These are phyloP conservation scores for Fusarium austroafricanum DNA, from an alignment of 2,329 filamentous ascomycete species.

Conservation along the genomic window DNA sequence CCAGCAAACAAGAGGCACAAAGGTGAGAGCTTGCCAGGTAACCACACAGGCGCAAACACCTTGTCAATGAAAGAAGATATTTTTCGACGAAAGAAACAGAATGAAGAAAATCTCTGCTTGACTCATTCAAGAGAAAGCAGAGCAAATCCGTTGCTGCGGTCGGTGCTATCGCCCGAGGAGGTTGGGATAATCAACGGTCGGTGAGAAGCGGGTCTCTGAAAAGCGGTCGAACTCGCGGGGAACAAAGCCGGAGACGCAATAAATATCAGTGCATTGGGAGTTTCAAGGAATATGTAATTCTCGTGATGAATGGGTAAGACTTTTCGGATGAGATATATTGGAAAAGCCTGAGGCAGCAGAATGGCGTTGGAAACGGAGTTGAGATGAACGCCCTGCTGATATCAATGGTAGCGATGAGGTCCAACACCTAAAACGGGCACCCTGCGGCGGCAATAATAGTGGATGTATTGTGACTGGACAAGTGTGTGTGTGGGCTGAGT, in stretches of 20 bases:
- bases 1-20: conserved; percentile 29
- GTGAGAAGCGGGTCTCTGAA: conserved; percentile 45
- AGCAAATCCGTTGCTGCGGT: conserved; percentile 29
- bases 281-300: conserved; percentile 10
- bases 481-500: conserved; percentile 42
- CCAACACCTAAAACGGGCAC: conserved; percentile 39
- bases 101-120: conserved; percentile 30
- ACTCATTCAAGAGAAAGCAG: conserved; percentile 28
- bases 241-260: conserved; percentile 37
- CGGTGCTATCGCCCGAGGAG: conserved; percentile 39
- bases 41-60: conserved; percentile 27
- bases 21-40: conserved; percentile 32
- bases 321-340: conserved; percentile 26
- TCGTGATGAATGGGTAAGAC: conserved; percentile 17
- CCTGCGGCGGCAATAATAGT: conserved; percentile 35
- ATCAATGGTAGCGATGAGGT: conserved; percentile 42
- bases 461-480: conserved; percentile 40
- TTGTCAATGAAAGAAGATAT: conserved; percentile 30
- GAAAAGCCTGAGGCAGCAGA: conserved; percentile 33
- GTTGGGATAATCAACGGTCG: conserved; percentile 44
- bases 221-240: conserved; percentile 39
- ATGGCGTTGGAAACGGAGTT: conserved; percentile 35
- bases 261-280: conserved; percentile 22
- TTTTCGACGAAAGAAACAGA: conserved; percentile 29
- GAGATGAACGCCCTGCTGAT: conserved; percentile 42